Evolutionary conservation across 306 rosid species (phyloP).

Genomic region (Malus domestica): DNA sequence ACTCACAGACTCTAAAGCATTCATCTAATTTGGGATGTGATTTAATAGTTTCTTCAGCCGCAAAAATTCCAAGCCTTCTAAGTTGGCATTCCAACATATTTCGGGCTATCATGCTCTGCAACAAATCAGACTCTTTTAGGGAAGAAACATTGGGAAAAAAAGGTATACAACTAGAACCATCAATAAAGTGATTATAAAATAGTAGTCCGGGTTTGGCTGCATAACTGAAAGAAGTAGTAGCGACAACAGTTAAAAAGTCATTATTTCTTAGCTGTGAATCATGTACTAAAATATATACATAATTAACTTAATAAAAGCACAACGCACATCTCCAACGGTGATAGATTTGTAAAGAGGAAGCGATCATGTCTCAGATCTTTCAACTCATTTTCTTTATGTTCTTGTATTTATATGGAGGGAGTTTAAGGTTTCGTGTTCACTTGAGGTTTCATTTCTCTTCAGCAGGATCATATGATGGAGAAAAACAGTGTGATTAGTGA

Average conservation of each 20-base stretch:
- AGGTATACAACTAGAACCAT: neutral
- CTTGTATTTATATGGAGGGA: neutral
- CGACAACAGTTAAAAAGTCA: too few species aligned
- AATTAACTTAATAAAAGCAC: too few species aligned
- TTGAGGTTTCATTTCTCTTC: slow-evolving; percentile 12
- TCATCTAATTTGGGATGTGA: slow-evolving; percentile 91
- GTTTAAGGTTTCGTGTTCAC: slow-evolving; percentile 11
- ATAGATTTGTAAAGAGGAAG: neutral
- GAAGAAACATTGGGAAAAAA: neutral
- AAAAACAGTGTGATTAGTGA: slow-evolving; percentile 11
- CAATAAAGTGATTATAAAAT: neutral
- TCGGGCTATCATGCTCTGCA: slow-evolving; percentile 94
- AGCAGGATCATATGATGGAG: slow-evolving; percentile 34
- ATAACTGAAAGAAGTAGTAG: neutral
- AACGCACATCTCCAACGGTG: neutral
- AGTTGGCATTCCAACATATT: slow-evolving; percentile 88
- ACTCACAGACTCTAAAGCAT: slow-evolving; percentile 71
- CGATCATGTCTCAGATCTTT: neutral
- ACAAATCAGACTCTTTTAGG: slow-evolving; percentile 15
- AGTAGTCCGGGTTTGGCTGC: neutral
- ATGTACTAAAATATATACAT: too few species aligned
- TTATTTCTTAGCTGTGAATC: too few species aligned
- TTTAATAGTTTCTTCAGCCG: slow-evolving; percentile 89
- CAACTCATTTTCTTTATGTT: neutral
- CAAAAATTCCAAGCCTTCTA: slow-evolving; percentile 84